Base-by-base conservation (phyloP, 768 basidiomycete genomes). In the Coprinopsis sp. region DNA sequence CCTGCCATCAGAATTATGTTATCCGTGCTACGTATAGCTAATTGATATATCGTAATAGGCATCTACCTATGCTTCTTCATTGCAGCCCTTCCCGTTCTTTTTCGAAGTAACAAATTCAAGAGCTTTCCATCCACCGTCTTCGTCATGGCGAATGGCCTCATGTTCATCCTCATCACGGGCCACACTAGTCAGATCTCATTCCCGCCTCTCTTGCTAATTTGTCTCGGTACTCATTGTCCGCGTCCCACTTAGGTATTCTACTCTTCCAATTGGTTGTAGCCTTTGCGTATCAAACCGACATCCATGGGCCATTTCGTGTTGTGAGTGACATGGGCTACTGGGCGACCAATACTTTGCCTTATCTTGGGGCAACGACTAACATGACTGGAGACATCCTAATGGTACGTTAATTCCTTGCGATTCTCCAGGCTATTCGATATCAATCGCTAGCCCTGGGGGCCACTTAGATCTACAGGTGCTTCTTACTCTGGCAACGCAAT, bases 361-460 rank as follows among this genome's bases (percentile, higher is more conserved):
- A 58, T 6, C 33, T 59, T 6, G 16, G 58, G 4, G 61, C 56
- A 19, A 36, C 58, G 6, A 58, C 63, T 55, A 62, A 57, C 6
- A 62, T 60, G 61, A 24, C 63, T 11, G 64, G 61, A 3, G 63
- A 66, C 37, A 47, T 45, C 23, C 57, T 66, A 11, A 60, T 62
- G 27, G 61, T 61, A 18, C n/a, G n/a, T n/a, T n/a, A n/a, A n/a
- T n/a, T n/a, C 19, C 57, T 56, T 33, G 16, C n/a, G 11, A 12
- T 18, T 30, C n/a, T n/a, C n/a, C n/a, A n/a, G 27, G 21, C 4
- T 8, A n/a, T 8, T 16, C 41, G 27, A 6, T 12, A 24, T 7
- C 6, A 6, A 27, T 6, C 36, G 7, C 37, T 33, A n/a, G n/a
- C n/a, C 28, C 18, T 21, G 22, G n/a, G n/a, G n/a, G n/a, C n/a